Percentiles rank a stretch among this genome's conserved stretches.
phyloP scores from a whole-genome alignment of 805 yeast genomes.

The Yamadazyma kitorensis region DNA sequence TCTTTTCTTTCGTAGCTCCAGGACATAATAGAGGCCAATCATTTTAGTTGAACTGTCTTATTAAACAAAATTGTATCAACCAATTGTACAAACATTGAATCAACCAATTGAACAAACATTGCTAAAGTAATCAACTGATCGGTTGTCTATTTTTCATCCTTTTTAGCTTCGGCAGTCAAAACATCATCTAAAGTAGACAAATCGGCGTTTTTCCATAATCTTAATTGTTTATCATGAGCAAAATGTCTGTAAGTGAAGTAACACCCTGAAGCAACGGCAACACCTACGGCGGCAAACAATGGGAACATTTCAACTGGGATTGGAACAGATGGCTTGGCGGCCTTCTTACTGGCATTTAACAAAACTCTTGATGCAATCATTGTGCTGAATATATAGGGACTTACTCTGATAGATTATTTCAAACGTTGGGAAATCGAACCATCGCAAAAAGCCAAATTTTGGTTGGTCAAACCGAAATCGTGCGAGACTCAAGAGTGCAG shows the following conservation, averaged over 20 bases:
- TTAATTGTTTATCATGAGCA: slow-evolving; percentile 42
- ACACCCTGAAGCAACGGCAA: slow-evolving; percentile 35
- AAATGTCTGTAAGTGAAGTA: slow-evolving; percentile 49
- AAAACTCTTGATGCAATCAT: slow-evolving; percentile 42
- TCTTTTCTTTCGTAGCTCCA: no score
- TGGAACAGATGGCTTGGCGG: slow-evolving; percentile 17
- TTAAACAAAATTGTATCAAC: no score
- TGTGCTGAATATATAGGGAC: no score
- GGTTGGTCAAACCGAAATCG: no score
- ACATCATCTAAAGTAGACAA: slow-evolving; percentile 42
- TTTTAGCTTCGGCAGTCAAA: slow-evolving; percentile 34
- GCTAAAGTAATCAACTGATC: not conserved
- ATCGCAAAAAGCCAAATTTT: no score
- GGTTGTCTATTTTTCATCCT: slow-evolving; percentile 4
- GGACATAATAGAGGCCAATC: no score
- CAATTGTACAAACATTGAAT: no score
- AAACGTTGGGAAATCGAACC: no score
- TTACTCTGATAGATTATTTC: no score
- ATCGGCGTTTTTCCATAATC: slow-evolving; percentile 46
- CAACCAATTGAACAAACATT: no score
- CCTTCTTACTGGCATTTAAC: slow-evolving; percentile 39
- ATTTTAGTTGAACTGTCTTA: no score
- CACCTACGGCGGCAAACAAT: slow-evolving; percentile 44
- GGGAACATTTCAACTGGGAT: slow-evolving; percentile 46
- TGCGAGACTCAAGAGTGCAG: no score